These are phyloP conservation scores for Pisolithus tinctorius DNA, from an alignment of 768 basidiomycete genomes.

Conservation along the genomic window DNA sequence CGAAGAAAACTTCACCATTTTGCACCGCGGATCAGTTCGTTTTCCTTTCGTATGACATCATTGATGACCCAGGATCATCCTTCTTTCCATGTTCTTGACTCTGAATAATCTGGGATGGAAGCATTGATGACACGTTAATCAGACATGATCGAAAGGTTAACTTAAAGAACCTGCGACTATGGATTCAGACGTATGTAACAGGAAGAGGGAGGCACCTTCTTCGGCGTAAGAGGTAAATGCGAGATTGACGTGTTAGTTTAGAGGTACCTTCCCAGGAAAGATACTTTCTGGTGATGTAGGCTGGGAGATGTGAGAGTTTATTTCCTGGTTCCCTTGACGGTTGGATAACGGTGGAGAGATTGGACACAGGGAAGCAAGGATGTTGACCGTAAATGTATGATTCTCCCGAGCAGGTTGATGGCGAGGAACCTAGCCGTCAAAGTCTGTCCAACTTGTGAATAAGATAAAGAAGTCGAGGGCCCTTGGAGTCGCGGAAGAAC, in stretches of 20 bases:
- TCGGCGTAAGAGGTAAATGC: background rate
- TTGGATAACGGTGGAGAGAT: constrained; percentile 16
- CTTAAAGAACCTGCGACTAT: too few relatives aligned
- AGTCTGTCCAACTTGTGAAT: constrained; percentile 7
- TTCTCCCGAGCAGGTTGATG: constrained; percentile 14
- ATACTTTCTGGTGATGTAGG: background rate
- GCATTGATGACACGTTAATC: too few relatives aligned
- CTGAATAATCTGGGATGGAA: too few relatives aligned
- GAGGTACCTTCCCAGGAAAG: background rate
- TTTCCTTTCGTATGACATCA: too few relatives aligned
- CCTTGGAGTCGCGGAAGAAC: constrained; percentile 31
- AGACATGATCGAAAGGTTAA: too few relatives aligned
- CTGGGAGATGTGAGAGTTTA: constrained; percentile 7
- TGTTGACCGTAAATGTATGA: constrained; percentile 2
- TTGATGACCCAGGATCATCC: too few relatives aligned
- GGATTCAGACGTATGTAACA: too few relatives aligned
- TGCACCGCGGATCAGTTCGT: too few relatives aligned
- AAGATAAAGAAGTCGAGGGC: constrained; percentile 23
- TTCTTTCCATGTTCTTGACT: too few relatives aligned
- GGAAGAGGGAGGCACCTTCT: background rate
- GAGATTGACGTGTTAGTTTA: background rate
- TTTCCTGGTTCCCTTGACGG: constrained; percentile 5
- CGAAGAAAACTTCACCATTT: too few relatives aligned
- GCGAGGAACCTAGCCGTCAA: constrained; percentile 5
- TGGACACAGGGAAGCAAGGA: constrained; percentile 10